Base-by-base conservation (phyloP, 2,329 filamentous ascomycete species). In the Aureobasidium sp. region DNA sequence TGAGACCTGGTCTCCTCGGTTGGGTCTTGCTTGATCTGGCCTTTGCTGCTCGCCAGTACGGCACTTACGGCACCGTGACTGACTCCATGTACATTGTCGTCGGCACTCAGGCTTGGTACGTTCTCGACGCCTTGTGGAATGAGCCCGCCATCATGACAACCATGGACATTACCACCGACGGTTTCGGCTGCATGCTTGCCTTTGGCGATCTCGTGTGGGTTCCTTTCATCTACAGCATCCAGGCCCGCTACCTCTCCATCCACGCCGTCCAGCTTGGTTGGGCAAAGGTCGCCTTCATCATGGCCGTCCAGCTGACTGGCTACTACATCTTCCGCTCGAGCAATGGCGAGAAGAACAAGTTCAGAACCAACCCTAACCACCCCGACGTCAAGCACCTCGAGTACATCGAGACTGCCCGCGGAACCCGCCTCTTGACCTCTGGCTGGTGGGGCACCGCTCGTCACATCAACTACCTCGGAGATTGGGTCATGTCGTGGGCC, bases 141-240 rank as follows among this genome's bases (percentile, higher is more conserved):
- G 93, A 97, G 74, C 82, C 89, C 0, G 88, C 91, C 2, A 88
- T 97, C 65, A 78, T 97, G 66, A 97, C 92, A 1, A 97, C 91
- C 36, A 97, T 97, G 77, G 93, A 97, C 72, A 88, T 97, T 67
- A 96, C 88, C 57, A 90, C 87, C 45, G 93, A 97, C 69, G 93
- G 93, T 6, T 96, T 97, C 68, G 93, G 93, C 59, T 91, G 91
- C 78, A 97, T 97, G 93, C 82, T 97, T 37, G 81, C 90, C 1
- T 97, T 97, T 72, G 93, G 91, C 62, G 93, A 97, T 70, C 81
- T 97, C 6, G 89, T 89, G 65, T 97, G 93, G 93, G 84, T 97
- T 2, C 93, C 93, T 0, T 96, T 96, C 73, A 81, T 90, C 63
- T 97, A 96, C 80, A 89, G 86, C 20, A 80, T 90, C 39, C 92